phyloP scores from a whole-genome alignment of 176 grass and related monocot species.

The Aegilops tauschii region DNA sequence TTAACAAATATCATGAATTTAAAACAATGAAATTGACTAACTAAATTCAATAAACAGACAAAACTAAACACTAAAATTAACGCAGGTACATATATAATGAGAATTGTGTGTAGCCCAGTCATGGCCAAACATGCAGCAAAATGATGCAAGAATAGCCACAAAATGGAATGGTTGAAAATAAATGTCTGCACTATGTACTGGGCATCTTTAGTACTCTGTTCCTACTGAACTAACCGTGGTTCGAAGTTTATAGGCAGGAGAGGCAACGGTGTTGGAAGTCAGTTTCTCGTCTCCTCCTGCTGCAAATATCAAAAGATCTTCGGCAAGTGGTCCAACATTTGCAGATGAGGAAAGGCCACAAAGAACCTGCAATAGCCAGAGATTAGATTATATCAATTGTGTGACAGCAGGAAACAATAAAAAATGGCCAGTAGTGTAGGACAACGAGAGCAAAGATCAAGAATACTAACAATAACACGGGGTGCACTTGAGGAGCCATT shows the following conservation, averaged over 20 bases:
- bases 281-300: conserved; percentile 47
- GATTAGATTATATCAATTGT: not conserved
- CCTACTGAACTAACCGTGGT: conserved; percentile 66
- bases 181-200: not conserved
- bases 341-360: conserved; percentile 65
- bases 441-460: conserved; percentile 14
- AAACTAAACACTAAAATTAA: conserved; percentile 22
- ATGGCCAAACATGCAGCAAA: conserved; percentile 2
- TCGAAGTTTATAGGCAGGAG: conserved; percentile 68
- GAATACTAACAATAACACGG: conserved; percentile 69
- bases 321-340: conserved; percentile 54
- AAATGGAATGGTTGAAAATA: not conserved
- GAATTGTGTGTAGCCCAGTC: not conserved
- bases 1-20: conserved; percentile 36
- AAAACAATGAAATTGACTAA: not conserved
- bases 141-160: not conserved
- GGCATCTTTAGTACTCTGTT: not conserved
- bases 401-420: conserved; percentile 13
- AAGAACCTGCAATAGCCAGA: conserved; percentile 62
- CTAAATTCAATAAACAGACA: conserved; percentile 11
- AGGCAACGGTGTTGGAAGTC: conserved; percentile 59
- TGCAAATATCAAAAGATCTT: conserved; percentile 60
- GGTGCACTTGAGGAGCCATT: conserved; percentile 53
- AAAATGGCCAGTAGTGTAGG: not conserved
- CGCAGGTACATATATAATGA: conserved; percentile 3